Base-by-base conservation (phyloP, 768 basidiomycete species). In the Pholiota molesta region DNA sequence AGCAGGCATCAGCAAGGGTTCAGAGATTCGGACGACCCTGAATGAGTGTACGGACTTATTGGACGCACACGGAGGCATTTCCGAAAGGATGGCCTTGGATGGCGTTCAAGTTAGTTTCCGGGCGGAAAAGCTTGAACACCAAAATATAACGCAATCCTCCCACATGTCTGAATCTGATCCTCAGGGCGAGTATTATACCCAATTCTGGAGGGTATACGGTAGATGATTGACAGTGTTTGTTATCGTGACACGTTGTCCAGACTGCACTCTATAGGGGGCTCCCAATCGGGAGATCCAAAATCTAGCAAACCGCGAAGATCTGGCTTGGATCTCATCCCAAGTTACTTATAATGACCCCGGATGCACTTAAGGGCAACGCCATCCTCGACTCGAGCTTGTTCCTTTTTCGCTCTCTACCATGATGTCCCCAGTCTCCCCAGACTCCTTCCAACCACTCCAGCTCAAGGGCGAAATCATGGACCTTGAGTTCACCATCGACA, bases 381-480 rank as follows among this genome's bases (percentile, higher is more conserved):
- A 73, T 78, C 72, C 78, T 69, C 82, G 80, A 76, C 76, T 73
- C 75, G 68, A 76, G 73, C 75, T 77, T 77, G 75, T 79, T 78
- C 76, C 80, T 77, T 81, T 81, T 80, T 75, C 75, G 77, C 69
- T 74, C 74, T 74, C 70, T 66, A 76, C 78, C 75, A 82, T 81
- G 80, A 85, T 86, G 79, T 72, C 81, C 77, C 75, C 85, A 72
- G 80, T 84, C 72, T 70, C 80, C 76, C 74, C 84, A 69, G 79
- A 85, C 72, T 73, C 79, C 63, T 83, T 82, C 71, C 82, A 80
- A 67, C 79, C 83, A 64, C 74, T 86, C 55, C 89, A 89, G 70
- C 83, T 88, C 73, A 91, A 91, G 74, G 86, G 87, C 72, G 88
- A 89, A 74, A 81, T 89, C 65, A 88, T 91, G 85, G 90, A 91